Evolutionary conservation across 768 basidiomycete species (phyloP), one percentile per base, ranked within the genome.

Genomic region (Pulveroboletus sp.): DNA sequence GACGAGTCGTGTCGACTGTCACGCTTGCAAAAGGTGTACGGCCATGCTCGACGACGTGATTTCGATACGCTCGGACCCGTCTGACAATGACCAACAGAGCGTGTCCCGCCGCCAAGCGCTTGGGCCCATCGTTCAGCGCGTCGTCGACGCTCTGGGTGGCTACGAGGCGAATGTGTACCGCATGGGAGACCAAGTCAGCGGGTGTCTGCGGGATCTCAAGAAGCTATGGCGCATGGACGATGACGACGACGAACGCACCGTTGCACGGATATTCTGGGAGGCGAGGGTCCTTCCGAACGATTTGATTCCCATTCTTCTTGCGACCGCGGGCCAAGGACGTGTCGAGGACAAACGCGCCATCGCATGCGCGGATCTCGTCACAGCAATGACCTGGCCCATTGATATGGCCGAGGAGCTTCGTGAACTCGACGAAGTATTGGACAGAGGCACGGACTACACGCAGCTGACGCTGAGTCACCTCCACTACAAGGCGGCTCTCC

Each of bases 301-400:
- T 68, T 74, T 98, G 42, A 70, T 97, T 17, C 87, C 92, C 16
- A 87, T 97, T 46, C 74, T 98, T 12, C 75, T 90, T 41, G 78
- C 78, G 50, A 93, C 90, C 1, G 87, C 89, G 1, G 88, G 89
- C 11, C 80, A 81, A 43, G 89, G 89, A 1, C 67, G 75, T 19
- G 82, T 87, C 27, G 89, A 91, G 55, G 89, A 93, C 68, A 88
- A 85, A 58, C 76, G 89, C 40, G 91, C 90, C 0, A 78, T 95
- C 23, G 81, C 85, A 1, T 87, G 85, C 54, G 85, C 84, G 8
- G 97, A 98, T 64, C 74, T 99, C 20, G 85, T 98, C 64, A 90
- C 92, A 0, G 94, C 94, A 0, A 90, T 99, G 90, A 98, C 95
- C 2, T 99, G 97, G 97, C 97, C 97, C 1, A 95, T 99, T 45